Base-by-base conservation (phyloP, 2,329 filamentous ascomycete genomes). In the Didymosphaeria variabile region DNA sequence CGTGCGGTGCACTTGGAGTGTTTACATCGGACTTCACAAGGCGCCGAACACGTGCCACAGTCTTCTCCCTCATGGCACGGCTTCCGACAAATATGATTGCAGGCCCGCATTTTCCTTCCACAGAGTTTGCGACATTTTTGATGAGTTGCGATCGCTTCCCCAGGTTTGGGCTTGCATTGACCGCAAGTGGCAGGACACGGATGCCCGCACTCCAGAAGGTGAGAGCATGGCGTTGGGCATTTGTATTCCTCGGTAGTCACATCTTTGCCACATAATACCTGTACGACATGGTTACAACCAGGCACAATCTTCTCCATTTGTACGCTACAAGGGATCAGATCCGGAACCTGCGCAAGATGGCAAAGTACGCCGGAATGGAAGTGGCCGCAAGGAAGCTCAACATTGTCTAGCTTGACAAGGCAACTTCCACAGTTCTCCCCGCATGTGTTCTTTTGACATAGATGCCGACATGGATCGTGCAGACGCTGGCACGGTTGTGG, bases 191-290 rank as follows among this genome's bases (percentile, higher is more conserved):
- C 78, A 5, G 68, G 61, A 29, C 89, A 91, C 0, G 58, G 59
- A 68, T 91, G 89, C 0, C 90, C 88, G 66, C 90, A 92, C 0
- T 72, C 31, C 0, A 87, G 78, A 0, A 70, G 45, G 0, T 65
- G 63, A 0, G 72, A 77, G 65, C 90, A 92, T 1, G 63, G 54
- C 0, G 73, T 75, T 0, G 50, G 57, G 68, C 90, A 93, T 1
- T 45, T 61, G 69, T 84, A 90, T 0, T 51, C 26, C 0, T 70
- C 29, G 0, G 61, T 47, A 0, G 67, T 62, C 8, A 88, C 81
- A 54, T 89, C 79, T 3, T 74, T 47, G 19, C 76, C 67, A 67
- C 90, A 92, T 6, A 72, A 65, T 1, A 88, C 78, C 0, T 57
- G 67, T 0, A 88, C 77, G 0, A 57, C 69, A 70, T 93, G 90